Percentiles rank a stretch among this genome's conserved stretches.
Conservation (phyloP, 192 early-diverging fungal genomes). For the Irineochytrium annulatum region DNA sequence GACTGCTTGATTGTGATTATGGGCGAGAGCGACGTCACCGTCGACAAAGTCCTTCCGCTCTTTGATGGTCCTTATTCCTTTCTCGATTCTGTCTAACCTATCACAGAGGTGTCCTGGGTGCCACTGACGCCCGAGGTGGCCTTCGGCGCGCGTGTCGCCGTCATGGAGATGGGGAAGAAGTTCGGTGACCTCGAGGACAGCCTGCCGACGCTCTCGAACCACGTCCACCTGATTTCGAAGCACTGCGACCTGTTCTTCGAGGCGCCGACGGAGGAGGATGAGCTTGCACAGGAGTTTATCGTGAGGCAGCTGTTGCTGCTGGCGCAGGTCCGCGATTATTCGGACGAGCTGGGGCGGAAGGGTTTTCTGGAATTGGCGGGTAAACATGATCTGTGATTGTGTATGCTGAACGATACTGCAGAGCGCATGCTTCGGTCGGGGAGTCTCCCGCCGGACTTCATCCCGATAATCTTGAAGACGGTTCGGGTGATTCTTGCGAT, state of each 20-base stretch:
- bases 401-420: slow-evolving; percentile 16
- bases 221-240: background rate
- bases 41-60: too few species aligned
- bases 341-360: slow-evolving; percentile 82
- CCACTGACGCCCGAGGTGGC: too few species aligned
- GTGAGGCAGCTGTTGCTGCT: slow-evolving; percentile 71
- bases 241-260: slow-evolving; percentile 4
- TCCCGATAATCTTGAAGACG: slow-evolving; percentile 72
- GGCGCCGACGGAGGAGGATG: slow-evolving; percentile 30
- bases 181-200: slow-evolving; percentile 12
- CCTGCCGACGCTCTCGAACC: slow-evolving; percentile 13
- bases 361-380: slow-evolving; percentile 73
- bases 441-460: slow-evolving; percentile 72
- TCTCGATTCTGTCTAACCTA: too few species aligned
- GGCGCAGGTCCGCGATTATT: slow-evolving; percentile 71
- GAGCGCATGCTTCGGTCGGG: slow-evolving; percentile 71
- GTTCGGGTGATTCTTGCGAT: slow-evolving; percentile 71
- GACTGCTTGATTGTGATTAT: too few species aligned
- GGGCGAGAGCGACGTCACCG: too few species aligned
- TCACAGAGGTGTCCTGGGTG: too few species aligned
- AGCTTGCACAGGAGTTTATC: slow-evolving; percentile 60
- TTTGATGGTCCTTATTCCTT: too few species aligned
- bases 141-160: too few species aligned
- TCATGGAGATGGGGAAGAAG: too few species aligned
- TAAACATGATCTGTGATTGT: slow-evolving; percentile 13